A percentile compares a stretch with the other conserved stretches of the same genome.
Evolutionary conservation across 495 filamentous ascomycete genomes (phyloP).

Genomic region (Aspergillus heteromorphus): DNA sequence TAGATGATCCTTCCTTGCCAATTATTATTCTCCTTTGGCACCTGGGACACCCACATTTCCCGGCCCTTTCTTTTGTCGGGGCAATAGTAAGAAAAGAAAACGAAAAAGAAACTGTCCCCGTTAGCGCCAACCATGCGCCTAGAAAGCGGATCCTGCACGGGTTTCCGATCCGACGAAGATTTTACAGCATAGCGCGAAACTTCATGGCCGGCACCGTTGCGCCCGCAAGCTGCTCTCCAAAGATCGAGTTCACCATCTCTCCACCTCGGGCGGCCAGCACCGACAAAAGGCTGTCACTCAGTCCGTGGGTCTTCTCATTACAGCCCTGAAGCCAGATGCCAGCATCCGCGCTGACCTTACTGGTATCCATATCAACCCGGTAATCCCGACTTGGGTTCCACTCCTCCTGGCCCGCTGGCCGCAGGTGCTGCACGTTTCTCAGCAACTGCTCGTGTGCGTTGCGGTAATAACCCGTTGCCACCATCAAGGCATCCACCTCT

Average conservation of each 20-base stretch:
- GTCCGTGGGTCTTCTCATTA: conserved; percentile 85
- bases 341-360: conserved; percentile 54
- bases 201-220: conserved; percentile 35
- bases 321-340: conserved; percentile 95
- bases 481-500: conserved; percentile 74
- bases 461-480: conserved; percentile 81
- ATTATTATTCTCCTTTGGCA: background rate
- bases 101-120: background rate
- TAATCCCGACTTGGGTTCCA: conserved; percentile 60
- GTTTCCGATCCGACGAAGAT: background rate
- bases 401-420: conserved; percentile 44
- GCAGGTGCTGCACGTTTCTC: conserved; percentile 53
- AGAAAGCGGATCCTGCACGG: background rate
- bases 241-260: conserved; percentile 73
- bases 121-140: background rate
- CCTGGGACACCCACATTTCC: background rate
- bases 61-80: background rate
- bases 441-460: conserved; percentile 77
- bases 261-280: conserved; percentile 70
- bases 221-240: conserved; percentile 45
- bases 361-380: conserved; percentile 58
- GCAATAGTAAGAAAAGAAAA: background rate
- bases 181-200: conserved; percentile 38
- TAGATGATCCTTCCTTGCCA: background rate
- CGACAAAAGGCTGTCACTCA: conserved; percentile 76